Base-by-base conservation (phyloP, 805 yeast genomes). In the Ogataea naganishii region DNA sequence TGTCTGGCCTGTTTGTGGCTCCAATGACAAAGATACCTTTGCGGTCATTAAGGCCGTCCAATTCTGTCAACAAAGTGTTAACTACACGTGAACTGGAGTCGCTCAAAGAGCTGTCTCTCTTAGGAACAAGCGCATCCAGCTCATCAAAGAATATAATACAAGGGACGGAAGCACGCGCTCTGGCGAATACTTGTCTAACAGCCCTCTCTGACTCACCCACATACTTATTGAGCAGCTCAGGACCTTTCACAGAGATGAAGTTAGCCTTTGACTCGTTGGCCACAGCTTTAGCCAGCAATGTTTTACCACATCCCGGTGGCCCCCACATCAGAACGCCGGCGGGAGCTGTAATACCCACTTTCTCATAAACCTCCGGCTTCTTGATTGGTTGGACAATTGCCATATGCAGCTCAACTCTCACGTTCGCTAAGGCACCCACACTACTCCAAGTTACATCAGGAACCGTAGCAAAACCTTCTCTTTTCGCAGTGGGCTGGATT, bases 261-360 rank as follows among this genome's bases (percentile, higher is more conserved):
- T 92, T 92, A 9, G 97, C 97, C 31, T 94, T 70, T 0, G 96
- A 85, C 56, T 92, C 97, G 51, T 89, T 89, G 8, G 98, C 98
- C 3, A 92, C 97, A 2, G 98, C 98, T 48, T 92, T 92, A 1
- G 97, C 97, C 18, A 92, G 63, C 29, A 92, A 64, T 0, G 98
- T 92, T 51, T 92, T 92, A 68, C 98, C 98, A 61, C 97, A 92
- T 21, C 98, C 98, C 3, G 98, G 98, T 2, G 98, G 98, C 0
- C 98, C 98, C 98, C 98, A 92, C 66, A 92, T 70, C 16, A 92
- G 60, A 1, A 92, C 98, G 34, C 98, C 98, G 0, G 95, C 86
- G 3, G 97, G 97, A 0, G 96, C 96, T 32, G 85, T 75, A 24
- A 92, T 88, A 54, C 98, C 98, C 8, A 88, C 96, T 35, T 77